Evolutionary conservation across 192 early-diverging fungal species (phyloP).

Genomic region (Backusella parvicylindrica): DNA sequence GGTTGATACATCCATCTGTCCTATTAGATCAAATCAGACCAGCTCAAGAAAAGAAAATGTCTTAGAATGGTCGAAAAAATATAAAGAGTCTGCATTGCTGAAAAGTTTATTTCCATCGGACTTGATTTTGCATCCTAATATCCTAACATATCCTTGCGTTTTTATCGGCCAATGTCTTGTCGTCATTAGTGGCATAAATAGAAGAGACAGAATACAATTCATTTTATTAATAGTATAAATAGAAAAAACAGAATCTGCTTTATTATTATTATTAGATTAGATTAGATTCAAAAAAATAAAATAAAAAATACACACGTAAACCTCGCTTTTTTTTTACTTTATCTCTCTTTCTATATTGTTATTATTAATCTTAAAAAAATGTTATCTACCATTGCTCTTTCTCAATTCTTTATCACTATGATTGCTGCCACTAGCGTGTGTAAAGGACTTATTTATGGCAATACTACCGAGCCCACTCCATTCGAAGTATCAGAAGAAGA

Average conservation of each 20-base stretch:
- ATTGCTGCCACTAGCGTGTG: background rate
- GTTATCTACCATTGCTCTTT: background rate
- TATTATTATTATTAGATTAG: background rate
- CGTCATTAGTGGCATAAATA: background rate
- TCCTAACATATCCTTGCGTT: no score
- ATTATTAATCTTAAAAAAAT: background rate
- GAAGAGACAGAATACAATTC: background rate
- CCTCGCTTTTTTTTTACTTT: background rate
- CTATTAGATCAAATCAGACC: background rate
- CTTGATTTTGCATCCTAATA: background rate
- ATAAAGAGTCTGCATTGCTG: background rate
- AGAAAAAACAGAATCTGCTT: background rate
- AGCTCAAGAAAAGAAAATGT: background rate
- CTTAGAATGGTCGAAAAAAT: background rate
- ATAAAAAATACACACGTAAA: background rate
- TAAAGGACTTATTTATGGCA: background rate
- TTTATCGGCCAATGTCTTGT: background rate
- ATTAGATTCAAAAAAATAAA: no score
- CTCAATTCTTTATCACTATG: background rate
- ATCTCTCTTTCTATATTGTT: background rate
- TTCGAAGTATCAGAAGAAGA: background rate
- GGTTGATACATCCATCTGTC: background rate
- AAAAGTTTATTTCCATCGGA: background rate
- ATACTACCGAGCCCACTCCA: background rate
- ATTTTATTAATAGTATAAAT: background rate